phyloP scores from a whole-genome alignment of 345 rosid genomes.

The Syzygium jambos region DNA sequence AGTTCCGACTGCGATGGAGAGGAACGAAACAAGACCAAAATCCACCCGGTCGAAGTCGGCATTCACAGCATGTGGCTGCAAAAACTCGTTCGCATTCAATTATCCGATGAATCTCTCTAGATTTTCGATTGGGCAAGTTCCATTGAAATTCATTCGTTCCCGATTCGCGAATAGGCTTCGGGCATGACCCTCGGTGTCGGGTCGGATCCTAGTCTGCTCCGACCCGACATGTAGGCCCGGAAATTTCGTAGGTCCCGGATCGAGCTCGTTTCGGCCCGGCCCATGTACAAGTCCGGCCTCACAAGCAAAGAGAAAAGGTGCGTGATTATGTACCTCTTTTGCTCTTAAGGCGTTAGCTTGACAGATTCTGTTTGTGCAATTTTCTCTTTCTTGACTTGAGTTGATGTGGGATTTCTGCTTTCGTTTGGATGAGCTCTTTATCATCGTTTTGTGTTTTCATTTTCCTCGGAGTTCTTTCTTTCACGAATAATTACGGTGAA shows the following conservation, averaged over 20 bases:
- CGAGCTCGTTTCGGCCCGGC: neutral
- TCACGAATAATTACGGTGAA: fast-evolving
- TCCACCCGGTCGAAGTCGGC: too few relatives aligned
- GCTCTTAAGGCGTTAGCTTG: neutral
- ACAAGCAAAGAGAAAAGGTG: neutral
- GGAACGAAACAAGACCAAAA: neutral
- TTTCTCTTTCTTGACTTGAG: neutral
- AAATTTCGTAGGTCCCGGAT: fast-evolving
- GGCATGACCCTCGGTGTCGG: neutral
- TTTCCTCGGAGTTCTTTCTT: neutral
- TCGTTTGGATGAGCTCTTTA: neutral
- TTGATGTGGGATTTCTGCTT: neutral
- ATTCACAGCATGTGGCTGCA: neutral
- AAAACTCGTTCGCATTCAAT: neutral
- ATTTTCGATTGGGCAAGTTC: neutral
- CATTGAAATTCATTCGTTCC: neutral
- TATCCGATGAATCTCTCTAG: neutral
- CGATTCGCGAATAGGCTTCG: neutral
- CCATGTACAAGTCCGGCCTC: neutral
- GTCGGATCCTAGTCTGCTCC: neutral
- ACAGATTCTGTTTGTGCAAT: neutral
- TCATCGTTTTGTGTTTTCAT: neutral
- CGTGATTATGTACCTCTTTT: neutral
- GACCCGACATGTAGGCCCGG: neutral
- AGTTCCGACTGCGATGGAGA: neutral